phyloP scores from a whole-genome alignment of 805 yeast species.

The Saccharomycopsis selenospora region DNA sequence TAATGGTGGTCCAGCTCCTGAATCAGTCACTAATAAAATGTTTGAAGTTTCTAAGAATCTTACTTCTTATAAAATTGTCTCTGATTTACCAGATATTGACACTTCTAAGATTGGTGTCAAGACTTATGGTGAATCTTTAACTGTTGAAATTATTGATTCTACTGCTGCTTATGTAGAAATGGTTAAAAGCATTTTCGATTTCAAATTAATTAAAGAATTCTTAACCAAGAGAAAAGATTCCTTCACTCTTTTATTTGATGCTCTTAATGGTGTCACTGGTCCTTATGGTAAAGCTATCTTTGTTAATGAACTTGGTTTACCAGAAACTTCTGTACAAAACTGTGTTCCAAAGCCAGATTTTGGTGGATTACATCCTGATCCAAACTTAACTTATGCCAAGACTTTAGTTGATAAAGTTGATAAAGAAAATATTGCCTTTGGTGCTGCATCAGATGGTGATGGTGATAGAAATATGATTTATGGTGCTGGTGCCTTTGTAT shows the following conservation, averaged over 20 bases:
- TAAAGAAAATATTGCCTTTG: constrained; percentile 71
- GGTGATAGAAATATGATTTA: constrained; percentile 99
- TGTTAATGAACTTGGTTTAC: constrained; percentile 75
- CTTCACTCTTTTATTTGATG: constrained; percentile 79
- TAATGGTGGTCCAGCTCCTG: constrained; percentile 99
- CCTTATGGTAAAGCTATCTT: constrained; percentile 88
- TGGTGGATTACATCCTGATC: constrained; percentile 98
- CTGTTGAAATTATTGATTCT: constrained; percentile 77
- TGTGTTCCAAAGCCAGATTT: constrained; percentile 77
- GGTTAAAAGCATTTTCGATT: constrained; percentile 83
- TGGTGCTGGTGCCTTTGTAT: constrained; percentile 89
- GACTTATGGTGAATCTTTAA: constrained; percentile 46
- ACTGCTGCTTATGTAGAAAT: constrained; percentile 70
- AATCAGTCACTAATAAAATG: constrained; percentile 81
- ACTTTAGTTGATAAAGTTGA: constrained; percentile 87
- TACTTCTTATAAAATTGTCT: constrained; percentile 50
- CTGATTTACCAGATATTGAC: constrained; percentile 59
- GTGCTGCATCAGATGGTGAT: constrained; percentile 99
- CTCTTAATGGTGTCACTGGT: constrained; percentile 93
- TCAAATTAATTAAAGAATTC: constrained; percentile 68
- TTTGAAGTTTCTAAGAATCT: constrained; percentile 60
- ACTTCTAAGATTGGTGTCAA: constrained; percentile 47
- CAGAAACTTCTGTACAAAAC: constrained; percentile 67
- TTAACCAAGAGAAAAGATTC: constrained; percentile 45
- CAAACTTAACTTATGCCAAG: constrained; percentile 89